Evolutionary conservation across 2,329 filamentous ascomycete genomes (phyloP).

Genomic region (Ascochyta koolunga): DNA sequence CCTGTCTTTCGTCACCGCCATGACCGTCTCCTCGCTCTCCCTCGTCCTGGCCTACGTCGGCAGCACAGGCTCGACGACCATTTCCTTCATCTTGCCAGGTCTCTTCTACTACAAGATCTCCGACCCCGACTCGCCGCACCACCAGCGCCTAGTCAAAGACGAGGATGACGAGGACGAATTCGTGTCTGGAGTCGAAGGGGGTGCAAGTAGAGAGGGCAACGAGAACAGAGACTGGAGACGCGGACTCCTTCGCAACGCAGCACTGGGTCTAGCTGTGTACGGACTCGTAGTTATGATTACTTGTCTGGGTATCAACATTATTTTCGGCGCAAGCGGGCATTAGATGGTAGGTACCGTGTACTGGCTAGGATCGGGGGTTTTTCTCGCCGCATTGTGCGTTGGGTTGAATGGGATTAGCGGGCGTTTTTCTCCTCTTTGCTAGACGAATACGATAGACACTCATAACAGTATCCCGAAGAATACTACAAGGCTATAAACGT

Average conservation of each 20-base stretch:
- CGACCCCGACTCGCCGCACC: conserved; percentile 81
- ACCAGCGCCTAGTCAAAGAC: conserved; percentile 87
- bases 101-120: conserved; percentile 99
- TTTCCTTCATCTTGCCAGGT: conserved; percentile 94
- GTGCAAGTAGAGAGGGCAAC: conserved; percentile 52
- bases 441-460: too few relatives aligned
- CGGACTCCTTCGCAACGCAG: conserved; percentile 70
- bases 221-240: conserved; percentile 68
- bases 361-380: not conserved
- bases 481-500: too few relatives aligned
- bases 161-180: conserved; percentile 81
- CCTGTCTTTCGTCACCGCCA: conserved; percentile 82
- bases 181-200: conserved; percentile 58
- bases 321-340: conserved; percentile 59
- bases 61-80: conserved; percentile 90
- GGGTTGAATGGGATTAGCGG: too few relatives aligned
- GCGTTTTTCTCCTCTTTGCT: too few relatives aligned
- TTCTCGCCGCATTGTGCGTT: not conserved
- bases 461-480: too few relatives aligned
- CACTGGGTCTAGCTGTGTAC: conserved; percentile 79
- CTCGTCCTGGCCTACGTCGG: conserved; percentile 94
- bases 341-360: not conserved
- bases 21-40: conserved; percentile 88
- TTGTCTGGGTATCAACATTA: conserved; percentile 83
- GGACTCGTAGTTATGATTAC: conserved; percentile 87